These are phyloP conservation scores for Asclepias syriaca DNA, from an alignment of 257 asterid genomes.

Conservation along the genomic window DNA sequence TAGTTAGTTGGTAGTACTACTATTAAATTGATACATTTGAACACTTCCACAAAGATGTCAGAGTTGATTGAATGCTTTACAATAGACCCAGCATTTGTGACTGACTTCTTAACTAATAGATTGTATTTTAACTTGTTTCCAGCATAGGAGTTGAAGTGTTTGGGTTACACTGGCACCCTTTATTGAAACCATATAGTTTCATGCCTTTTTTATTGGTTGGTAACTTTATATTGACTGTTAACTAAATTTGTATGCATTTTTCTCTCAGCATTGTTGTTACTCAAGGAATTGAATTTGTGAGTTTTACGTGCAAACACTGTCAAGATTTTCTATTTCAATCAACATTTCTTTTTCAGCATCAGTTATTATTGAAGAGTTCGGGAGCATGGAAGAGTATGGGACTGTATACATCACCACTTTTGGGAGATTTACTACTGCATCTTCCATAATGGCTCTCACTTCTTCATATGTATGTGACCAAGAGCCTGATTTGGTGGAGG, in stretches of 20 bases:
- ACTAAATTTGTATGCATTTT: not conserved
- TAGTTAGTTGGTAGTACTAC: not conserved
- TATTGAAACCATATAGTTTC: not conserved
- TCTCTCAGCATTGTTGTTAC: conserved; percentile 1
- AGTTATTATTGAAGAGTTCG: conserved; percentile 70
- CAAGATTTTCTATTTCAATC: conserved; percentile 14
- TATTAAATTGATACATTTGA: not conserved
- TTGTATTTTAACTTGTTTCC: not conserved
- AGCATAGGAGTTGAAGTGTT: not conserved
- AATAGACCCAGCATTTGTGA: not conserved
- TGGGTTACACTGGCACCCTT: not conserved
- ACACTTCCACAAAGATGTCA: not conserved
- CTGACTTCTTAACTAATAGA: not conserved
- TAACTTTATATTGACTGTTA: not conserved
- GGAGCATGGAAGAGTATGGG: conserved; percentile 72
- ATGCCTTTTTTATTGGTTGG: not conserved
- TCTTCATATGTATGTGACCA: conserved; percentile 91
- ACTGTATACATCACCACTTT: conserved; percentile 63
- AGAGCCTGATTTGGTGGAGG: conserved; percentile 94
- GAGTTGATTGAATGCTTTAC: not conserved
- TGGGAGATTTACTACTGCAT: conserved; percentile 63
- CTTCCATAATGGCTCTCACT: conserved; percentile 74
- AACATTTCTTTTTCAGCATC: conserved; percentile 56
- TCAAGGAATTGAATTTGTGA: not conserved
- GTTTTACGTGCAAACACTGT: not conserved